Evolutionary conservation across 441 rosid genomes (phyloP), one percentile per base, ranked within the genome.

Genomic region (Gossypium davidsonii): DNA sequence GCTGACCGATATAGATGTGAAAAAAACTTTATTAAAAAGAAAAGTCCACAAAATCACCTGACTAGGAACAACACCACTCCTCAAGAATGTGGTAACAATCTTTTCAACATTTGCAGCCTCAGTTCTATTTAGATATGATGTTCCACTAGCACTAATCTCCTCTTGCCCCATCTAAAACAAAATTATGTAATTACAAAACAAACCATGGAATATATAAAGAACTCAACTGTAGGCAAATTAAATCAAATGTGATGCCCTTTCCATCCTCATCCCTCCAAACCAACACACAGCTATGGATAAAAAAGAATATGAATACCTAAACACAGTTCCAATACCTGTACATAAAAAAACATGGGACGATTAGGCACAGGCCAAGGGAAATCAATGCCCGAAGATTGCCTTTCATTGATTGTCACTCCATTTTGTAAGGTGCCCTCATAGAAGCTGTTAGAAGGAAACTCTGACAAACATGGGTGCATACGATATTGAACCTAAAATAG

Each of bases 321-420:
- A 17, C 15, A 56, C 37, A 25, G 55, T 57, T 67, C 34, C 10
- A 28, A 51, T 83, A 96, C 97, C 99, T 96, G 99, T 58, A 96
- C 99, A 82, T 93, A 93, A 75, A 96, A 96, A 86, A 96, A 93
- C 99, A 96, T 93, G 73, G 99, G 98, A 21, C 97, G 91, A 81
- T 88, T 91, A n/a, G 98, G 98, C 75, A 91, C 98, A 73, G 99
- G 99, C 99, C 99, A 96, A 20, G 98, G 97, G 77, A 96, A 96
- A 84, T 93, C 97, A 80, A 91, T 93, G 74, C 99, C 98, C 17
- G 94, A 78, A 49, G 94, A 83, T 77, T 89, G 99, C 85, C 99
- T 86, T 80, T 96, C 99, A 78, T 88, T 93, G 64, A 96, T 82
- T 21, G 98, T 96, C 67, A 96, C 99, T 64, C 99, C 99, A 88